Base-by-base conservation (phyloP, 2,329 filamentous ascomycete species). In the Xylaria digitata region DNA sequence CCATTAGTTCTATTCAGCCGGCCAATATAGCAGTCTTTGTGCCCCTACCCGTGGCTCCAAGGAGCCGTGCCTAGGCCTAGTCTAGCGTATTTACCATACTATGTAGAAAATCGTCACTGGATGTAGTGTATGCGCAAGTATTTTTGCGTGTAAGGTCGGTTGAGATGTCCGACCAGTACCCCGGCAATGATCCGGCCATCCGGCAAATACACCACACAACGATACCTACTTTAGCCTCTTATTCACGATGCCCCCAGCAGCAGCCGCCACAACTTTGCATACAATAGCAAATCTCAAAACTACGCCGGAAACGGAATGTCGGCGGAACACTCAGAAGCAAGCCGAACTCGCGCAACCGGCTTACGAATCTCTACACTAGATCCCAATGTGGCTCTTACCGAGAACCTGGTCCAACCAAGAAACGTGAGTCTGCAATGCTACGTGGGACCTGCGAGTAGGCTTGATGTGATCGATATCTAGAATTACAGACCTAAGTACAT, bases 281-380 rank as follows among this genome's bases (percentile, higher is more conserved):
- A 23, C 53, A n/a, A 53, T 13, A 6, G 49, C 48, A 42, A 37
- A 13, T 17, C 19, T 37, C 30, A 17, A 17, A 40, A 19, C 17
- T 7, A 45, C 50, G 40, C 58, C 19, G 32, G 21, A 40, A 61
- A 19, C 11, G 15, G 26, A 53, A 55, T 45, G 5, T 61, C 30
- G 32, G 21, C 37, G 30, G 8, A 48, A 19, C 34, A 13, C 9
- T 13, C 34, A 37, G 2, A 26, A 37, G 34, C 11, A 37, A 8
- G 8, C 34, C 11, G 23, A n/a, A 30, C 42, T 15, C 15, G 48
- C n/a, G 37, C 30, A 5, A 17, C 6, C 37, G 21, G 23, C 15
- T 19, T 7, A 19, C 15, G 15, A 46, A 4, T 30, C 32, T 62
- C 50, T 50, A 37, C 8, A 9, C 8, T 37, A 50, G 60, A 49